Conservation (phyloP, 805 yeast genomes). For the Hanseniaspora valbyensis region DNA sequence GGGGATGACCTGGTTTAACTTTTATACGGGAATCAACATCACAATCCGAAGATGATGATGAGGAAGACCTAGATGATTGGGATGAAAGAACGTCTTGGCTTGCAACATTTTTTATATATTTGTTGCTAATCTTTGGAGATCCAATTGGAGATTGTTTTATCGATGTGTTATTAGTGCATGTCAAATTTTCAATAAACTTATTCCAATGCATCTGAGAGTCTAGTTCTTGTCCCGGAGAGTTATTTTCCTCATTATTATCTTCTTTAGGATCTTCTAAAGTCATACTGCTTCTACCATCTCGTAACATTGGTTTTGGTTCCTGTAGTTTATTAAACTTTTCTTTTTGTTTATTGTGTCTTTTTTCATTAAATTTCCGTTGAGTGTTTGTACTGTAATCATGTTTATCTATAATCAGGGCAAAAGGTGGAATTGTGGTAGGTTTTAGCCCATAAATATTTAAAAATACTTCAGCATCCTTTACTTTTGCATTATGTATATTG, state of each 20-base stretch:
- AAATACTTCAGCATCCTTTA: constrained; percentile 8
- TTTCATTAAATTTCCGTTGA: constrained; percentile 8
- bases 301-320: not conserved
- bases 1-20: not conserved
- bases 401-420: constrained; percentile 43
- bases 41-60: not conserved
- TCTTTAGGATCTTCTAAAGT: not conserved
- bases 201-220: constrained; percentile 8
- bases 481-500: not conserved
- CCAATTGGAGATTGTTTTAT: not conserved
- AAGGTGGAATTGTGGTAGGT: constrained; percentile 48
- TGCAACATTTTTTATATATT: not conserved
- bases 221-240: not conserved
- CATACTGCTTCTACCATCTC: too few species aligned
- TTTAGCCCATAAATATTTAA: constrained; percentile 30
- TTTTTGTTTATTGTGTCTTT: constrained; percentile 5
- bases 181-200: constrained; percentile 1
- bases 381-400: constrained; percentile 2
- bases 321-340: not conserved
- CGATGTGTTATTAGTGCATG: not conserved
- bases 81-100: not conserved
- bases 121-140: not conserved
- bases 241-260: not conserved
- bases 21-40: not conserved
- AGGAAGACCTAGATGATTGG: not conserved